These are phyloP conservation scores for Meyerozyma guilliermondii DNA, from an alignment of 1,139 yeast genomes.

Conservation along the genomic window DNA sequence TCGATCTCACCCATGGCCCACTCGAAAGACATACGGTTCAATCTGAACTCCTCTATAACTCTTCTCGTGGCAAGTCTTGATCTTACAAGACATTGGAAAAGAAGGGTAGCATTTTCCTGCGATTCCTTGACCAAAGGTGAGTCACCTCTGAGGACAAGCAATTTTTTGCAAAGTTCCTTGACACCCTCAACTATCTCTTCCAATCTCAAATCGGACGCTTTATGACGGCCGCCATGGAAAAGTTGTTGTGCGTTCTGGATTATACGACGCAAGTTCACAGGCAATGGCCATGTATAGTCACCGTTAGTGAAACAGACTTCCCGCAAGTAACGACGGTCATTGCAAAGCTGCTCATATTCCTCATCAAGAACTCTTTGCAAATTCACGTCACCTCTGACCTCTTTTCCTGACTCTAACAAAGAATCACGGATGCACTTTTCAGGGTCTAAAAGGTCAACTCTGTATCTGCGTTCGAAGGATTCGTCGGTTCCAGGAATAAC, in stretches of 20 bases:
- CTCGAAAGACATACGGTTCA: constrained; percentile 82
- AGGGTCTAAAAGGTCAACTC: constrained; percentile 80
- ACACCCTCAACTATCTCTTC: constrained; percentile 76
- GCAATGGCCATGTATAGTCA: constrained; percentile 95
- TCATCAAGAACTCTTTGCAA: constrained; percentile 76
- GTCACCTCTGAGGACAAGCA: constrained; percentile 80
- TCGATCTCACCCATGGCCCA: constrained; percentile 96
- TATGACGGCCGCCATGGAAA: constrained; percentile 86
- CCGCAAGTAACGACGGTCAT: constrained; percentile 79
- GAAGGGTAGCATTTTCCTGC: constrained; percentile 83
- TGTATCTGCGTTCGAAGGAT: constrained; percentile 77
- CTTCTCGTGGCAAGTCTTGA: constrained; percentile 90
- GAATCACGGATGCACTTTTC: constrained; percentile 61
- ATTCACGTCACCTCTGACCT: constrained; percentile 84
- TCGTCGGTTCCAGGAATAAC: constrained; percentile 91
- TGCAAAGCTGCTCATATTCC: constrained; percentile 72
- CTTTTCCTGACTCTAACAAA: constrained; percentile 82
- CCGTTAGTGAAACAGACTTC: constrained; percentile 82
- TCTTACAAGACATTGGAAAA: constrained; percentile 88
- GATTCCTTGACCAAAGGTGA: constrained; percentile 75
- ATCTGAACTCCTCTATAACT: constrained; percentile 83
- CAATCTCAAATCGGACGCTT: constrained; percentile 84
- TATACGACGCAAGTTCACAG: constrained; percentile 94
- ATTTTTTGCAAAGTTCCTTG: constrained; percentile 58
- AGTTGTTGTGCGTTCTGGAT: constrained; percentile 96